Conservation (phyloP, 805 yeast species). For the Candida insectorum region DNA sequence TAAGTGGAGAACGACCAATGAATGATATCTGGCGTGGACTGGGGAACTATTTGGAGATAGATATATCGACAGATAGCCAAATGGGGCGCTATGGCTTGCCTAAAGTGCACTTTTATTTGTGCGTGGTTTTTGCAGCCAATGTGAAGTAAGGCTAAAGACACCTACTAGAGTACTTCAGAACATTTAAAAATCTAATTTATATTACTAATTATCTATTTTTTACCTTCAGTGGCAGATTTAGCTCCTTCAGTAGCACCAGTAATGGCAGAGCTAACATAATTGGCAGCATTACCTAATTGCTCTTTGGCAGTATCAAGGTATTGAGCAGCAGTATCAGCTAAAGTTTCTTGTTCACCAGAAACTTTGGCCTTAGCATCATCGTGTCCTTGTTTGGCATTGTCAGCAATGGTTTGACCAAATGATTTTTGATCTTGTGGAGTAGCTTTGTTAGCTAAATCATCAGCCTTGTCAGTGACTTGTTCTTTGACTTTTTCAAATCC, state of each 20-base stretch:
- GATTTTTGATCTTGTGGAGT: slow-evolving; percentile 72
- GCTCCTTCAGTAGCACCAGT: slow-evolving; percentile 61
- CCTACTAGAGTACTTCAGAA: too few species aligned
- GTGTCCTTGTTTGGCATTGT: slow-evolving; percentile 53
- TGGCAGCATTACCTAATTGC: slow-evolving; percentile 52
- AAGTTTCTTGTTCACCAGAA: slow-evolving; percentile 19
- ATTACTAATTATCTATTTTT: slow-evolving; percentile 4
- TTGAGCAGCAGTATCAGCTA: slow-evolving; percentile 40
- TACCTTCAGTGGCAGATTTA: slow-evolving; percentile 24
- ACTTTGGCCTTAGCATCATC: slow-evolving; percentile 44
- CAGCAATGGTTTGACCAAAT: slow-evolving; percentile 63
- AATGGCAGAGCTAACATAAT: slow-evolving; percentile 49
- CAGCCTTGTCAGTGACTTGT: slow-evolving; percentile 60
- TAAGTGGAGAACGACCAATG: too few species aligned
- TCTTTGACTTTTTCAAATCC: slow-evolving; percentile 69
- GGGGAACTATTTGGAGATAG: too few species aligned
- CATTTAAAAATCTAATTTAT: too few species aligned
- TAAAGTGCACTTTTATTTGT: not conserved
- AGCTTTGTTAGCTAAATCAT: slow-evolving; percentile 54
- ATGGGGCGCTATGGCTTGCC: too few species aligned
- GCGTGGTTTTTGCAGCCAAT: not conserved
- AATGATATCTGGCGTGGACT: too few species aligned
- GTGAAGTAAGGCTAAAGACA: too few species aligned
- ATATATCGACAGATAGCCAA: too few species aligned
- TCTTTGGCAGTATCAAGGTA: slow-evolving; percentile 58